Evolutionary conservation across 179 eudicot species (phyloP).

Genomic region (Gypsophila paniculata): DNA sequence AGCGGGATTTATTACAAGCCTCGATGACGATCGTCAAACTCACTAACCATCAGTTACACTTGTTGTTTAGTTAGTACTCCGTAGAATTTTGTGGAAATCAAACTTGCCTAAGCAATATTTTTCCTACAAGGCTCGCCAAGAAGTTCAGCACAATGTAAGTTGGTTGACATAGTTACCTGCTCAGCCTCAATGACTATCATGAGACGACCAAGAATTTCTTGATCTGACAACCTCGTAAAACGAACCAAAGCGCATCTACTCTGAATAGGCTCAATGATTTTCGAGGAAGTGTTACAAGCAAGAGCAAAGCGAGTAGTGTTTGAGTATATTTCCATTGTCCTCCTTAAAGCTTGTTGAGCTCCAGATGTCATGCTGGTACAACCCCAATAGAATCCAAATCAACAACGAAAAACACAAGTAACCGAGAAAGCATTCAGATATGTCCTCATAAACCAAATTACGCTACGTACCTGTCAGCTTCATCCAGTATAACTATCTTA

Average conservation of each 20-base stretch:
- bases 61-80: neutral
- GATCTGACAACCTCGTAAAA: conserved; percentile 83
- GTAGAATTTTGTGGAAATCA: neutral
- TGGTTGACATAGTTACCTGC: conserved; percentile 41
- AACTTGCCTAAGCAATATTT: neutral
- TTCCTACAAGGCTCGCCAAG: neutral
- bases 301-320: conserved; percentile 93
- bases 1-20: neutral
- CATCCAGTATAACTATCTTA: conserved; percentile 83
- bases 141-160: neutral
- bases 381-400: conserved; percentile 1
- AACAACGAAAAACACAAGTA: neutral
- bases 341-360: conserved; percentile 93
- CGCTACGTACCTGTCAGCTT: conserved; percentile 77
- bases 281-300: conserved; percentile 88
- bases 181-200: conserved; percentile 85
- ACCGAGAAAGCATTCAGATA: neutral
- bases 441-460: neutral
- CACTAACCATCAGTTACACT: neutral
- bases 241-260: conserved; percentile 98
- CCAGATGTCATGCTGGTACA: conserved; percentile 87
- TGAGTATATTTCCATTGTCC: conserved; percentile 96
- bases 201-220: conserved; percentile 93
- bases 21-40: conserved; percentile 12
- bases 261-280: conserved; percentile 92